Evolutionary conservation across 2,329 filamentous ascomycete genomes (phyloP).

Genomic region (Akanthomyces muscarius): DNA sequence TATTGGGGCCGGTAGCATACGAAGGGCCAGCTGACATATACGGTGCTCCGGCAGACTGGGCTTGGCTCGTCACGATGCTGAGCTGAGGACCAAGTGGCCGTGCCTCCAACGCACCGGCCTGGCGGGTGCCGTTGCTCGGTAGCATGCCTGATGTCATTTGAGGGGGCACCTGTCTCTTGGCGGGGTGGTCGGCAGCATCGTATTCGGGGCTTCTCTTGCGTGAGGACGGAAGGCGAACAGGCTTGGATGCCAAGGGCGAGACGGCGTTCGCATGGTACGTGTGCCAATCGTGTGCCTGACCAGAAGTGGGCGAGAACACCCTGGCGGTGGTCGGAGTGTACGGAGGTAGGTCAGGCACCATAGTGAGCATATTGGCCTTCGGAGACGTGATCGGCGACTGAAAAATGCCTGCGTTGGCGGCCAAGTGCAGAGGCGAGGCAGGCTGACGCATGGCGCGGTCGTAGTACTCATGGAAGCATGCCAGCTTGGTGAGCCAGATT

Average conservation of each 20-base stretch:
- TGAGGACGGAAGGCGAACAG: slow-evolving; percentile 36
- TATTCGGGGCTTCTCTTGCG: slow-evolving; percentile 52
- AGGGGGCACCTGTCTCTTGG: slow-evolving; percentile 44
- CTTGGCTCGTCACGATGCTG: slow-evolving; percentile 54
- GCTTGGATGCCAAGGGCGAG: slow-evolving; percentile 48
- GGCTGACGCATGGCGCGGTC: slow-evolving; percentile 57
- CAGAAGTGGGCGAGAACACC: slow-evolving; percentile 39
- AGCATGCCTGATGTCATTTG: slow-evolving; percentile 16
- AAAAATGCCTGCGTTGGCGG: slow-evolving; percentile 29
- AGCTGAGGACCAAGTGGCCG: slow-evolving; percentile 69
- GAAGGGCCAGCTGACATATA: slow-evolving; percentile 15
- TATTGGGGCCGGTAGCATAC: slow-evolving; percentile 23
- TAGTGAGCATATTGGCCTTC: slow-evolving; percentile 33
- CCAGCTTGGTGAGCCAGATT: slow-evolving; percentile 78
- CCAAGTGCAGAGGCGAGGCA: slow-evolving; percentile 37
- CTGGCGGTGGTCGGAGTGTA: slow-evolving; percentile 33
- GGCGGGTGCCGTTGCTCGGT: not conserved
- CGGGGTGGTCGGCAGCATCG: slow-evolving; percentile 49
- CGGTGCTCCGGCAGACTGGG: slow-evolving; percentile 21
- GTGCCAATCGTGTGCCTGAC: slow-evolving; percentile 37
- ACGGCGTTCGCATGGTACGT: slow-evolving; percentile 37
- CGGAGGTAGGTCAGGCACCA: slow-evolving; percentile 29
- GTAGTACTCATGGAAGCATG: slow-evolving; percentile 79
- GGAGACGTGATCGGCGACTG: slow-evolving; percentile 50
- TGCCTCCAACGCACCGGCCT: slow-evolving; percentile 22